These are phyloP conservation scores for Solanum medicagineum DNA, from an alignment of 257 asterid species.

Conservation along the genomic window DNA sequence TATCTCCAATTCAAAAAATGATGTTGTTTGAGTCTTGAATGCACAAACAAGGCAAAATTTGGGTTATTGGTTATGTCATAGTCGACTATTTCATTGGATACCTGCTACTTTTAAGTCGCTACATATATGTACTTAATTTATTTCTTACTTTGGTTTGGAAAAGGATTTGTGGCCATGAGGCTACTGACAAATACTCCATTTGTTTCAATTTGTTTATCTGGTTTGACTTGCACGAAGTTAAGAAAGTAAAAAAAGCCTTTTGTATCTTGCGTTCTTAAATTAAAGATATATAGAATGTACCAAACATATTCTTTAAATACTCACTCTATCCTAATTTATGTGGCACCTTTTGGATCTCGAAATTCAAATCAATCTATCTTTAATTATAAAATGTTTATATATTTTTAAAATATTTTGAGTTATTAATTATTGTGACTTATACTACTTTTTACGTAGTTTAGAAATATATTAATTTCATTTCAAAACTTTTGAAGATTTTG, in stretches of 20 bases:
- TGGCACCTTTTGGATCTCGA: no score
- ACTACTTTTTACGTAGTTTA: no score
- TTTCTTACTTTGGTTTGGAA: not conserved
- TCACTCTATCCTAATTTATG: no score
- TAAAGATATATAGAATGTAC: not conserved
- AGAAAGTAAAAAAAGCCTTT: not conserved
- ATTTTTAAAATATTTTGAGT: no score
- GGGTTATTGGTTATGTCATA: not conserved
- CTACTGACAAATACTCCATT: not conserved
- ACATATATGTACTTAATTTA: not conserved
- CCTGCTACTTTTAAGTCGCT: not conserved
- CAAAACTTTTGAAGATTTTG: no score
- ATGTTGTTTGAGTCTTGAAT: not conserved
- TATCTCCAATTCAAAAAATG: not conserved
- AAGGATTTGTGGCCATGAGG: not conserved
- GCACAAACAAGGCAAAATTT: not conserved
- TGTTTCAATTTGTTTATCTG: not conserved
- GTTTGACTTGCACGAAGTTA: not conserved
- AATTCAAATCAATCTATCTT: no score
- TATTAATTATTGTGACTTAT: no score
- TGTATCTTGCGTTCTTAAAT: not conserved
- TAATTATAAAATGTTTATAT: no score
- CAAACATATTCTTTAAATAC: not conserved
- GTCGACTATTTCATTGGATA: not conserved
- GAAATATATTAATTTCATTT: no score